Evolutionary conservation across 1,284 basidiomycete species (phyloP).

Genomic region (Takashimella koratensis): DNA sequence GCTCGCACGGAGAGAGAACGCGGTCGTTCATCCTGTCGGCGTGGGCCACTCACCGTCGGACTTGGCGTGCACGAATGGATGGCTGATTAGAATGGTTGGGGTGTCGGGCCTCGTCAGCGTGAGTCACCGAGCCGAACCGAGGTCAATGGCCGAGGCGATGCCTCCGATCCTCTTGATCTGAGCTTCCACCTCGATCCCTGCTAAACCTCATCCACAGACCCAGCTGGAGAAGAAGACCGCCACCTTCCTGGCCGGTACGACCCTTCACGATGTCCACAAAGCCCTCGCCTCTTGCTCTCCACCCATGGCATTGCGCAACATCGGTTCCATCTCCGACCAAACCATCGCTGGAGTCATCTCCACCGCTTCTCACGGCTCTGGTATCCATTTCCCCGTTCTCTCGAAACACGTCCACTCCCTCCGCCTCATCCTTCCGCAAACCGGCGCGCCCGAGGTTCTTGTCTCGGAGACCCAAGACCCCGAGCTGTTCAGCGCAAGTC

Average conservation of each 20-base stretch:
- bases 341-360: slow-evolving; percentile 90
- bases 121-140: no score
- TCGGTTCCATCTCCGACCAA: slow-evolving; percentile 96
- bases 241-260: slow-evolving; percentile 74
- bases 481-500: slow-evolving; percentile 85
- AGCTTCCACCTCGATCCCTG: background rate
- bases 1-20: slow-evolving; percentile 70
- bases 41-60: slow-evolving; percentile 92
- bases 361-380: slow-evolving; percentile 92
- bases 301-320: slow-evolving; percentile 77
- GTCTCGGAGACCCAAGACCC: slow-evolving; percentile 50
- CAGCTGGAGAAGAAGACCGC: slow-evolving; percentile 49
- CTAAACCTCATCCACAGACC: background rate
- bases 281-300: slow-evolving; percentile 60
- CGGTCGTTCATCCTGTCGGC: slow-evolving; percentile 75
- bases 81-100: slow-evolving; percentile 72
- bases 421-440: slow-evolving; percentile 56
- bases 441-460: slow-evolving; percentile 36
- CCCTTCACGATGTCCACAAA: slow-evolving; percentile 65
- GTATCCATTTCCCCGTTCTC: slow-evolving; percentile 74
- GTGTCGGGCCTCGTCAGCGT: slow-evolving; percentile 70
- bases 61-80: slow-evolving; percentile 78
- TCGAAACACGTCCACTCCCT: slow-evolving; percentile 76
- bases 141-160: no score
- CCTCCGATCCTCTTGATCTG: background rate